A percentile compares a stretch with the other conserved stretches of the same genome.
phyloP scores from a whole-genome alignment of 2,329 filamentous ascomycete species.

The Penicillium olsonii region DNA sequence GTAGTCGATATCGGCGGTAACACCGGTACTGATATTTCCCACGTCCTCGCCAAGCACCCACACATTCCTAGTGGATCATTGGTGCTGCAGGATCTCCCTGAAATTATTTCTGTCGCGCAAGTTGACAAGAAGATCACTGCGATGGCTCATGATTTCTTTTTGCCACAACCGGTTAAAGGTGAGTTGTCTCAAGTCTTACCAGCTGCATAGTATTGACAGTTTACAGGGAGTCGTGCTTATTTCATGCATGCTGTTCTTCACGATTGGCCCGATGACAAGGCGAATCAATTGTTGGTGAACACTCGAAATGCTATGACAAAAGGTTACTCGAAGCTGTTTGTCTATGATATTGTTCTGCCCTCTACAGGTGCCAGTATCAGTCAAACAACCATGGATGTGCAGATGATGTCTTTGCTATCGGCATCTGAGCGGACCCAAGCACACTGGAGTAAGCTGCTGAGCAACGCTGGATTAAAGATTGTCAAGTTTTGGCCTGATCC shows the following conservation, averaged over 20 bases:
- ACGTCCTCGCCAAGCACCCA: constrained; percentile 34
- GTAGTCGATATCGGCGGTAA: constrained; percentile 46
- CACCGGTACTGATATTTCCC: constrained; percentile 39
- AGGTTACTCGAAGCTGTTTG: constrained; percentile 41
- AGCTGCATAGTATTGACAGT: background rate
- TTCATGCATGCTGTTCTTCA: constrained; percentile 48
- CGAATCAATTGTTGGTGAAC: constrained; percentile 32
- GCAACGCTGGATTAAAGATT: constrained; percentile 28
- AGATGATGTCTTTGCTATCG: constrained; percentile 51
- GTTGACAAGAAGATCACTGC: constrained; percentile 26
- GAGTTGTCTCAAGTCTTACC: background rate
- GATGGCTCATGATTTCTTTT: constrained; percentile 32
- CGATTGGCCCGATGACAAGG: constrained; percentile 44
- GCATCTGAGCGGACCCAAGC: constrained; percentile 36
- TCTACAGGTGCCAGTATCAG: constrained; percentile 32
- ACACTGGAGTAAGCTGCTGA: constrained; percentile 31
- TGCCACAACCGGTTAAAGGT: constrained; percentile 30
- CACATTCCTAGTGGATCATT: constrained; percentile 33
- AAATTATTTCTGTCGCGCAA: constrained; percentile 32
- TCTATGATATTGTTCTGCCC: constrained; percentile 44
- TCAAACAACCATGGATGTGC: constrained; percentile 37
- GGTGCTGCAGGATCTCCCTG: constrained; percentile 43
- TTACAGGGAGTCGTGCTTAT: constrained; percentile 39
- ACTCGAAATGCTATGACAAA: constrained; percentile 38
- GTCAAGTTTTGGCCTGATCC: constrained; percentile 33